A percentile compares a stretch with the other conserved stretches of the same genome.
phyloP scores from a whole-genome alignment of 495 filamentous ascomycete species.

The Talaromyces stipitatus region DNA sequence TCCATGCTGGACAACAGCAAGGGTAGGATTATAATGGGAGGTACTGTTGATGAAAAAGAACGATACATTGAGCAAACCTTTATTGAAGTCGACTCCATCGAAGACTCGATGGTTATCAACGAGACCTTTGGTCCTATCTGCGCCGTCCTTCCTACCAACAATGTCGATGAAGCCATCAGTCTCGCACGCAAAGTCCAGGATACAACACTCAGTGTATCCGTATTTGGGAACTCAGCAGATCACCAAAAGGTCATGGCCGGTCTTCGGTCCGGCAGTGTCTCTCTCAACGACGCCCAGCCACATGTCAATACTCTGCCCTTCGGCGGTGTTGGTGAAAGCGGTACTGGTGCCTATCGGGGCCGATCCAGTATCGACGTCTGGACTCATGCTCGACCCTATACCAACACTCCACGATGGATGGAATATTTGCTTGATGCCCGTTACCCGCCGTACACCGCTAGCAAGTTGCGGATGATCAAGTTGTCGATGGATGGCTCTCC shows the following conservation, averaged over 20 bases:
- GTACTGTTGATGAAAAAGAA: constrained; percentile 68
- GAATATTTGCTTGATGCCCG: constrained; percentile 66
- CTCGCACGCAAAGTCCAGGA: constrained; percentile 67
- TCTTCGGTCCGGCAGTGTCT: constrained; percentile 69
- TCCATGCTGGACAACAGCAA: constrained; percentile 72
- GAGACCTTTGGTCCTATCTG: constrained; percentile 91
- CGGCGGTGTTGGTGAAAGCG: constrained; percentile 84
- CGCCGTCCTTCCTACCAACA: constrained; percentile 64
- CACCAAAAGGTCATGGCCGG: constrained; percentile 57
- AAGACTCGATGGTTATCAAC: constrained; percentile 69
- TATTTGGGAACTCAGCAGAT: constrained; percentile 74
- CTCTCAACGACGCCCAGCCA: constrained; percentile 75
- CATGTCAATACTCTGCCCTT: constrained; percentile 80
- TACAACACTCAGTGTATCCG: constrained; percentile 74
- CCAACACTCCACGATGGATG: constrained; percentile 72
- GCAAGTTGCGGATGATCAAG: constrained; percentile 51
- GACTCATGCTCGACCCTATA: constrained; percentile 67
- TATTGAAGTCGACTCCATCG: constrained; percentile 61
- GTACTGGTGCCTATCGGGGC: constrained; percentile 78
- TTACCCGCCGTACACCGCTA: constrained; percentile 67
- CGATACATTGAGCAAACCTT: constrained; percentile 83
- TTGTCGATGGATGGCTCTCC: constrained; percentile 53
- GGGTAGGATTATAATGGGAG: constrained; percentile 82
- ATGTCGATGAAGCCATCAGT: constrained; percentile 72
- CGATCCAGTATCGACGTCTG: constrained; percentile 79